Percentiles rank a stretch among this genome's conserved stretches.
Evolutionary conservation across 768 basidiomycete species (phyloP).

Genomic region (Artomyces pyxidatus): DNA sequence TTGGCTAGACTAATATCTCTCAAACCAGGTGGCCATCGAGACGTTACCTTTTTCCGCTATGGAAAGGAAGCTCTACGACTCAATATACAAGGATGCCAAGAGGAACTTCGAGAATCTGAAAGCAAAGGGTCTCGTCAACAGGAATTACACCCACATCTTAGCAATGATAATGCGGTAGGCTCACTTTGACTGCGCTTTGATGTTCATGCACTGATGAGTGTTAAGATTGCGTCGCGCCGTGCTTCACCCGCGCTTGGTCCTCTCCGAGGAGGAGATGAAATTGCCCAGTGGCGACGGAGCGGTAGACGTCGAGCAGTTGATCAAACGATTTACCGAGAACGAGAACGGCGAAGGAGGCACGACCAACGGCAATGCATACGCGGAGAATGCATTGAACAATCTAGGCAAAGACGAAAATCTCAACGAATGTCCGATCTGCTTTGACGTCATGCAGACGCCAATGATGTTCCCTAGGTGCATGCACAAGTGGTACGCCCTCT

Average conservation of each 20-base stretch:
- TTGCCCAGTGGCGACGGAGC: conserved; percentile 33
- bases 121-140: conserved; percentile 69
- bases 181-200: too few species aligned
- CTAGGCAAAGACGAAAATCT: conserved; percentile 36
- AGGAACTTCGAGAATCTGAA: conserved; percentile 71
- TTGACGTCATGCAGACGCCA: conserved; percentile 66
- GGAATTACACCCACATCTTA: conserved; percentile 81
- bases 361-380: conserved; percentile 36
- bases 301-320: conserved; percentile 51
- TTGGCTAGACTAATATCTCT: not conserved
- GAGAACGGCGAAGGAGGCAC: conserved; percentile 20
- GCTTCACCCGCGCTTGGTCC: conserved; percentile 80
- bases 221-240: conserved; percentile 82
- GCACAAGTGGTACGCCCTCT: conserved; percentile 66
- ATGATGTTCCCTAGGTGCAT: conserved; percentile 68
- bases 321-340: conserved; percentile 40
- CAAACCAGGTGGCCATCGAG: conserved; percentile 52
- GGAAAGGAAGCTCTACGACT: conserved; percentile 86
- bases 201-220: not conserved
- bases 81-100: conserved; percentile 75
- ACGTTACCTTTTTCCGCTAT: conserved; percentile 70
- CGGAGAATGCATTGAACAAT: conserved; percentile 56
- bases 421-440: conserved; percentile 71
- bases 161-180: conserved; percentile 89
- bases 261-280: conserved; percentile 35